A percentile compares a stretch with the other conserved stretches of the same genome.
Conservation (phyloP, 2,329 filamentous ascomycete genomes). For the Cadophora sp. region DNA sequence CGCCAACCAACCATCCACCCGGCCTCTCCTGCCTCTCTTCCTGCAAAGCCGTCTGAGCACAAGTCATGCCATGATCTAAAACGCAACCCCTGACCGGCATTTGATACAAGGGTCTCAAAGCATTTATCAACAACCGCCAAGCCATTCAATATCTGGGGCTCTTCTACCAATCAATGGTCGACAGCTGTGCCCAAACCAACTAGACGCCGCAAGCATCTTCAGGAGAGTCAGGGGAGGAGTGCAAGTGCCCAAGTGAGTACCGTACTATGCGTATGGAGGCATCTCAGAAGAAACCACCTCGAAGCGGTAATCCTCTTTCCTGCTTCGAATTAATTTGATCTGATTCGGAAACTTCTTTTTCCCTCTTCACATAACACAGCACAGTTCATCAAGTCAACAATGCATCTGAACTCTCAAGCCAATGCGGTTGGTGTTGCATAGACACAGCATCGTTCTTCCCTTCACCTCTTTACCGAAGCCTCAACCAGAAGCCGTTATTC, state of each 20-base stretch:
- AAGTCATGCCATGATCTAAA: constrained; percentile 16
- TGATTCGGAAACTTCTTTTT: background rate
- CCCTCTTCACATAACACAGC: background rate
- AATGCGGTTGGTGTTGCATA: background rate
- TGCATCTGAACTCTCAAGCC: constrained; percentile 16
- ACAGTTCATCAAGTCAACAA: too few relatives aligned
- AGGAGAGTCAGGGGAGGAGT: too few relatives aligned
- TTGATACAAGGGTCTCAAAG: constrained; percentile 19
- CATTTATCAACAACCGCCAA: constrained; percentile 17
- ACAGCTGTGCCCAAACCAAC: constrained; percentile 1
- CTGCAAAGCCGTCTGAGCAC: constrained; percentile 6
- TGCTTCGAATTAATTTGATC: background rate
- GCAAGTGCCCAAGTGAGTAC: too few relatives aligned
- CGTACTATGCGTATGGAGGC: too few relatives aligned
- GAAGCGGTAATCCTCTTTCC: background rate
- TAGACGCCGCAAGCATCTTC: background rate
- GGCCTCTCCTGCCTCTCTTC: background rate
- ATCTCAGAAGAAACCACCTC: background rate
- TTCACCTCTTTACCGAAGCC: too few relatives aligned
- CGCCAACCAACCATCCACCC: constrained; percentile 5
- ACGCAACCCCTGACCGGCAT: constrained; percentile 15
- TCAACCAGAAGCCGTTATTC: background rate
- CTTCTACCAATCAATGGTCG: background rate
- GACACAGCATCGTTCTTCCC: constrained; percentile 6
- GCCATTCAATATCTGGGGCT: constrained; percentile 1